Evolutionary conservation across 2,329 filamentous ascomycete species (phyloP), one percentile per base, ranked within the genome.

Genomic region (Aspergillus floridensis): DNA sequence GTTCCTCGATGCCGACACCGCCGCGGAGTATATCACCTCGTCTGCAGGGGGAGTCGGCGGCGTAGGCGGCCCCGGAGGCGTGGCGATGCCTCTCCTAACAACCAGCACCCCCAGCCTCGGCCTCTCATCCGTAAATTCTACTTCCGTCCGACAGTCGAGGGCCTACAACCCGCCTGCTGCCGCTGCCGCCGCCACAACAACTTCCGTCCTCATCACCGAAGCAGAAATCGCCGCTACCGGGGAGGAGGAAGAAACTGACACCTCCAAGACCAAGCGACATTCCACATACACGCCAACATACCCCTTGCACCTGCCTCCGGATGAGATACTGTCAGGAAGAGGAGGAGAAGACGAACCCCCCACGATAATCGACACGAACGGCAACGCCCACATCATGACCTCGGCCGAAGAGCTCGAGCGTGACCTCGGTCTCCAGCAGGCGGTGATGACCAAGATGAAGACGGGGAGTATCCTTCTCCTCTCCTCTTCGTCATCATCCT

Each of bases 371-470:
- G 65, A 71, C 58, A 59, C 49, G 24, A 59, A 62, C 19, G 69
- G 69, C 14, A 22, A 61, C 3, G 58, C 58, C 12, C 68, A 62
- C 16, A 41, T 65, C 47, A 62, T 71, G 44, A 63, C 56, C 2
- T 58, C 59, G 1, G 63, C 54, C 7, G 66, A 70, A 56, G 66
- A 68, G 48, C 53, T 49, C 5, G 59, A 66, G 51, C 65, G 68
- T 1, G 57, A 63, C 6, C 22, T 61, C 5, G 57, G 64, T 29
- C 55, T 71, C 5, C 66, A 67, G 32, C 61, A 66, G 11, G 69
- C 68, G 2, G 69, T 71, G 10, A 59, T 64, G 41, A 65, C 68
- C 19, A 69, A 66, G 52, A 70, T 71, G 69, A 57, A 44, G n/a
- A 58, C 69, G 1, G 63, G 64, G 5, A 54, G 47, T 10, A 47